These are phyloP conservation scores for Emiliania huxleyi DNA, from an alignment of 78 protist species.

Conservation along the genomic window DNA sequence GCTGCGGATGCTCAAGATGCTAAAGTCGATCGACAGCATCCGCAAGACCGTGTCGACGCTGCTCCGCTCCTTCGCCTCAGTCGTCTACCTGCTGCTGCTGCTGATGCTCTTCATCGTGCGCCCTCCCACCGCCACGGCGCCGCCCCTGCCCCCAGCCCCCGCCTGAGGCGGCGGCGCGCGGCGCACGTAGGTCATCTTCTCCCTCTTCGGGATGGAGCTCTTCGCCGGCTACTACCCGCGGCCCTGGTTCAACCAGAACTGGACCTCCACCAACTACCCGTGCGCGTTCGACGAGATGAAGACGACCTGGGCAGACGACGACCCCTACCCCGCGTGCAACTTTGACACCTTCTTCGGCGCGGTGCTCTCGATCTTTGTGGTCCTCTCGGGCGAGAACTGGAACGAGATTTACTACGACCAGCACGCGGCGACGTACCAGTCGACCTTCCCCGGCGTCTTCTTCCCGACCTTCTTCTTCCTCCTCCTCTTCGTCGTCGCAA, in stretches of 20 bases:
- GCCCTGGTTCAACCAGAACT: not conserved
- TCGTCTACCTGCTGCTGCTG: conserved; percentile 27
- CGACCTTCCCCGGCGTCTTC: not conserved
- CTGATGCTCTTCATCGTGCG: conserved; percentile 53
- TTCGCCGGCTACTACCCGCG: conserved; percentile 39
- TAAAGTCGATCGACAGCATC: conserved; percentile 2
- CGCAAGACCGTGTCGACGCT: not conserved
- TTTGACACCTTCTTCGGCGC: not conserved
- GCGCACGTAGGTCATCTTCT: not conserved
- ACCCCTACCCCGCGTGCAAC: not conserved
- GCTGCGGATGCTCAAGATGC: conserved; percentile 46
- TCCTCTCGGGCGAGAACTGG: conserved; percentile 63
- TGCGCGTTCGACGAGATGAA: not conserved
- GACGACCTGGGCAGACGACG: not conserved
- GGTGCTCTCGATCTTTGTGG: not conserved
- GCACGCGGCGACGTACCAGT: not conserved
- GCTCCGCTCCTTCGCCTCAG: not conserved
- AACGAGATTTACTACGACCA: not conserved
- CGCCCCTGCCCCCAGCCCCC: too few species aligned
- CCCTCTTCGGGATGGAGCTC: conserved; percentile 34
- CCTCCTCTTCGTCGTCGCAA: conserved; percentile 29
- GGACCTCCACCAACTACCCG: not conserved
- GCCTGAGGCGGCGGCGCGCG: too few species aligned
- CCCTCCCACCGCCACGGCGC: too few species aligned
- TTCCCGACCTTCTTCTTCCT: conserved; percentile 38